Evolutionary conservation across 352 stramenopile species (phyloP), one percentile per base, ranked within the genome.

Genomic region (Pythium phragmiticola): DNA sequence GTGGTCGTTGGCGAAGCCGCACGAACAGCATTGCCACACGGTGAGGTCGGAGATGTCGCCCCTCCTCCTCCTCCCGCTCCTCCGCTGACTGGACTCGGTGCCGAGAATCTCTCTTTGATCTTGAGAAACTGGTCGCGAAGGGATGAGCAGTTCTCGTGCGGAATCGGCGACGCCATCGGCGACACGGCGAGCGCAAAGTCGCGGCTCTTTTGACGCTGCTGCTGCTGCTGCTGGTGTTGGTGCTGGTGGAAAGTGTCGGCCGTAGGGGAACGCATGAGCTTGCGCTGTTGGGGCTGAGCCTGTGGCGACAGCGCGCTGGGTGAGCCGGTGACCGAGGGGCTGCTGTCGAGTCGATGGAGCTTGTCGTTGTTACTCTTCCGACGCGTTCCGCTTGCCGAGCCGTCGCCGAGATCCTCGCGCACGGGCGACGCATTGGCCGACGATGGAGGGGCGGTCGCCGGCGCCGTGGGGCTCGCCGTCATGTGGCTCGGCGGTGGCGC

Each of bases 61-160:
- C 34, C 34, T 9, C 34, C 57, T 52, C 47, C 42, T 9, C 48
- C 59, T 33, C 21, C 21, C 21, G 23, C 60, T 7, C 45, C 47
- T 12, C 71, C 56, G 26, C 26, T 30, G n/a, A 67, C 65, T n/a
- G 66, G 58, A 13, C 70, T 71, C 11, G 75, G 68, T 12, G 70
- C 70, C 0, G 80, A 89, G 60, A 92, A 92, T 16, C 79, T 75
- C 41, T 92, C 81, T 57, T 89, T 89, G 59, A 92, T 89, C 63
- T 82, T 85, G 41, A 90, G 77, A 30, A 92, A 92, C 47, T 92
- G 84, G 42, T 92, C 84, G 30, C 88, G 89, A 7, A 92, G 68
- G 50, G 76, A 87, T n/a, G 76, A 82, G 63, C 84, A 89, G 50
- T 84, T 88, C 45, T 88, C 81, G 39, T 88, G 78, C 4, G 71